phyloP scores from a whole-genome alignment of 106 monocot genomes.

The Narthecium ossifragum region DNA sequence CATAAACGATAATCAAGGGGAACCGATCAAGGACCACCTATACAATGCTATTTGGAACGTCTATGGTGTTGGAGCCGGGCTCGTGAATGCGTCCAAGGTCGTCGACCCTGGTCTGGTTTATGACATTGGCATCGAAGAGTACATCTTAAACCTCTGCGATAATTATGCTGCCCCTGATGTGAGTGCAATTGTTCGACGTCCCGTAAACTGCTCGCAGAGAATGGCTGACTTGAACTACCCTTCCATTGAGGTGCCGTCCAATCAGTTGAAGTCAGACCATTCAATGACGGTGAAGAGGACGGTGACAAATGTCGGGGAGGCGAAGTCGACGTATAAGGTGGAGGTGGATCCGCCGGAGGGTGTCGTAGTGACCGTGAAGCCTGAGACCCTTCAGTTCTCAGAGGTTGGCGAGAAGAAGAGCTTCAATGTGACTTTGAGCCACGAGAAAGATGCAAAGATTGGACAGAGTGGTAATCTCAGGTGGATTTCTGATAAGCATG shows the following conservation, averaged over 20 bases:
- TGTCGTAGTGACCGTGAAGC: conserved; percentile 18
- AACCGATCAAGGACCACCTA: too few relatives aligned
- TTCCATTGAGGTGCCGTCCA: conserved; percentile 7
- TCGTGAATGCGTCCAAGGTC: too few relatives aligned
- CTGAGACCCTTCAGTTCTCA: conserved; percentile 11
- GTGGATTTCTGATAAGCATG: conserved; percentile 20
- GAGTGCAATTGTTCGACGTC: neutral
- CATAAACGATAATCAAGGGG: too few relatives aligned
- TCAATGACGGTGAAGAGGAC: conserved; percentile 8
- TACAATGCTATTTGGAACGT: conserved; percentile 10
- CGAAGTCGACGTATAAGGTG: conserved; percentile 13
- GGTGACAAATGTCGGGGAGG: conserved; percentile 27
- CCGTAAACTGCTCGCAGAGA: neutral
- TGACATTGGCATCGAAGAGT: too few relatives aligned
- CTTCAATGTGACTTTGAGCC: conserved; percentile 4
- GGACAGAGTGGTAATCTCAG: neutral
- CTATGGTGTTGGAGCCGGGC: too few relatives aligned
- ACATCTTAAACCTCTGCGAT: conserved; percentile 15
- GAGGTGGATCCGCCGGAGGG: conserved; percentile 4
- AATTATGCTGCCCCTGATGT: conserved; percentile 9
- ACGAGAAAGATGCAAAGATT: neutral
- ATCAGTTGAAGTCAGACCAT: too few relatives aligned
- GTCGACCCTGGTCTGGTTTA: too few relatives aligned
- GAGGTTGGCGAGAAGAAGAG: neutral
- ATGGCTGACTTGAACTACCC: conserved; percentile 30